These are phyloP conservation scores for Asterophora lycoperdoides DNA, from an alignment of 768 basidiomycete species.

Conservation along the genomic window DNA sequence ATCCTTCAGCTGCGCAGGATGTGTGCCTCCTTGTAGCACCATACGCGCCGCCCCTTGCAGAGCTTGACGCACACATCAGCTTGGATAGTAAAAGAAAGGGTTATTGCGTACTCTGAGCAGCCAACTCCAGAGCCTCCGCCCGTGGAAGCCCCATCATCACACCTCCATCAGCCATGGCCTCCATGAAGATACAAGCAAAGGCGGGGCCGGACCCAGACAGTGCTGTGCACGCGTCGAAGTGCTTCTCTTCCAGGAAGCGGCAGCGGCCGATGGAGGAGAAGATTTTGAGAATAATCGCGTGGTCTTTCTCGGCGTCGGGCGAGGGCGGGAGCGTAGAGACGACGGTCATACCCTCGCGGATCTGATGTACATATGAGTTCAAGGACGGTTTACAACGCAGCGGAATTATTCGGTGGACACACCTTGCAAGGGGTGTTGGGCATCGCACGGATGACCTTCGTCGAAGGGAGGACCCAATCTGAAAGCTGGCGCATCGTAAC, in stretches of 20 bases:
- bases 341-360: slow-evolving; percentile 98
- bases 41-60: slow-evolving; percentile 96
- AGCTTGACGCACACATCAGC: slow-evolving; percentile 43
- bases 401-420: slow-evolving; percentile 15
- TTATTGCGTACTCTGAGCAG: slow-evolving; percentile 76
- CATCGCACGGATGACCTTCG: slow-evolving; percentile 92
- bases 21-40: slow-evolving; percentile 82
- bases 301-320: slow-evolving; percentile 52
- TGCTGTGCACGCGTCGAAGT: slow-evolving; percentile 98
- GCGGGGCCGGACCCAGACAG: slow-evolving; percentile 95
- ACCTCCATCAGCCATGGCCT: slow-evolving; percentile 98
- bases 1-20: slow-evolving; percentile 96
- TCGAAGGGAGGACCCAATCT: slow-evolving; percentile 69
- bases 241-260: slow-evolving; percentile 95
- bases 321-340: slow-evolving; percentile 67
- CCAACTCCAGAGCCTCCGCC: slow-evolving; percentile 89
- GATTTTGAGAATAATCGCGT: slow-evolving; percentile 78
- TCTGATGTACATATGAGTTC: slow-evolving; percentile 45
- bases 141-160: slow-evolving; percentile 99
- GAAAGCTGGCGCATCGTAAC: slow-evolving; percentile 82
- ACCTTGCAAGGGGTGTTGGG: slow-evolving; percentile 98
- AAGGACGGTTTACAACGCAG: background rate
- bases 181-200: slow-evolving; percentile 93
- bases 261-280: slow-evolving; percentile 97
- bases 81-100: background rate